Percentiles rank a stretch among this genome's conserved stretches.
Evolutionary conservation across 1,284 basidiomycete genomes (phyloP).

Genomic region (Irpex sp.): DNA sequence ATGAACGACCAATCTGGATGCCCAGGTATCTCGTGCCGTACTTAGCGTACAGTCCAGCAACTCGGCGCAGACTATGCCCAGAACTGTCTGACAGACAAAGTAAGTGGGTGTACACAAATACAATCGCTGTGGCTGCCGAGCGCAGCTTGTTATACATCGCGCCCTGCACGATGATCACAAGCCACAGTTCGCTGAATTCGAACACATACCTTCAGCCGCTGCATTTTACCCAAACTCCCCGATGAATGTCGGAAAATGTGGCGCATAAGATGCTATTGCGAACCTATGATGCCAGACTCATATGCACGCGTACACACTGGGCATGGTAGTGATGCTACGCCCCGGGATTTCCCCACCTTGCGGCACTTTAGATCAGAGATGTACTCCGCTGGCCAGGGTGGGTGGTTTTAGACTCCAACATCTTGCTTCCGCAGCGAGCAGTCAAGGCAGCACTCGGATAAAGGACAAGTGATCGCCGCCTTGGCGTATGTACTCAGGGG

Average conservation of each 20-base stretch:
- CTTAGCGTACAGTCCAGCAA: not conserved
- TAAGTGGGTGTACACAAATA: not conserved
- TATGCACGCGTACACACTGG: not conserved
- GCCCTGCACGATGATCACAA: not conserved
- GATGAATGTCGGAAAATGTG: constrained; percentile 1
- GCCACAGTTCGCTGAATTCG: not conserved
- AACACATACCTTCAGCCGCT: not conserved
- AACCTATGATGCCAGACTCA: not conserved
- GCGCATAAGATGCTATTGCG: not conserved
- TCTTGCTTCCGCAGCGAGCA: not conserved
- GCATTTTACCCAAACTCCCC: not conserved
- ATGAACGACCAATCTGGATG: not conserved
- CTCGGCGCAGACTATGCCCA: not conserved
- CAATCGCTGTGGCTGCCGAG: not conserved
- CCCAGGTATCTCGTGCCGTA: not conserved
- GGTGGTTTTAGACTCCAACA: not conserved
- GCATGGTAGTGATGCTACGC: not conserved
- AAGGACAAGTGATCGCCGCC: not conserved
- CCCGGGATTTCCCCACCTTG: not conserved
- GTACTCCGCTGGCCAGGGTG: not conserved
- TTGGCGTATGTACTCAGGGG: not conserved
- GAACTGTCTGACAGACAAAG: not conserved
- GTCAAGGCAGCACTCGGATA: not conserved
- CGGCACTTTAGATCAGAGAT: not conserved
- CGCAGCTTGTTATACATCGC: not conserved